Percentiles rank a stretch among this genome's conserved stretches.
Conservation (phyloP, 2,329 filamentous ascomycete genomes). For the Sphaceloma murrayae region DNA sequence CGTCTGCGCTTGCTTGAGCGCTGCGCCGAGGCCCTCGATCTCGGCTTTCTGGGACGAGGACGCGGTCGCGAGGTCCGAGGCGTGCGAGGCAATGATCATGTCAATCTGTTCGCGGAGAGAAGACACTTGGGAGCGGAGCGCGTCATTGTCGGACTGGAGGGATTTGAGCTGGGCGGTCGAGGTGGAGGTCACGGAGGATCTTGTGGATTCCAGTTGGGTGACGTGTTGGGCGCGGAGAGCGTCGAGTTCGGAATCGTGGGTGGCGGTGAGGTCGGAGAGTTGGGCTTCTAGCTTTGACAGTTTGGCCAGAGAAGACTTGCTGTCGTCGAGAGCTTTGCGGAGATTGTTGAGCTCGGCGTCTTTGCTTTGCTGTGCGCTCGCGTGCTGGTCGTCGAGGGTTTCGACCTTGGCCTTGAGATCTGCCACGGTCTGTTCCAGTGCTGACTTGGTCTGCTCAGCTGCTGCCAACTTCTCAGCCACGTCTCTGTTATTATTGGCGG, state of each 20-base stretch:
- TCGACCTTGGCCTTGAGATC: too few relatives aligned
- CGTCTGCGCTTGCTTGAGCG: slow-evolving; percentile 2
- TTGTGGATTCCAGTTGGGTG: too few relatives aligned
- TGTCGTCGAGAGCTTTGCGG: not conserved
- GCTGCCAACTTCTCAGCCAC: too few relatives aligned
- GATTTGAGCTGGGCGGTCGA: slow-evolving; percentile 2
- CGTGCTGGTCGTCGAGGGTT: too few relatives aligned
- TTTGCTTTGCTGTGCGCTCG: not conserved
- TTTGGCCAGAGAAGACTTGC: not conserved
- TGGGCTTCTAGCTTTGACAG: not conserved
- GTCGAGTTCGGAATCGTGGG: slow-evolving; percentile 1
- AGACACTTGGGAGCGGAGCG: slow-evolving; percentile 10
- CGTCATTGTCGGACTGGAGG: slow-evolving; percentile 11
- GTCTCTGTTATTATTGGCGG: too few relatives aligned
- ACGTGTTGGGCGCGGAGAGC: not conserved
- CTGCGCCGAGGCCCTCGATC: not conserved
- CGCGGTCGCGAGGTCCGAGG: not conserved
- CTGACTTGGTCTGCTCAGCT: too few relatives aligned
- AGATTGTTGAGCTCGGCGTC: not conserved
- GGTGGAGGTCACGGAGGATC: too few relatives aligned
- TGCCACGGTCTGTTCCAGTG: not conserved
- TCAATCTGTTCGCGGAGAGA: slow-evolving; percentile 14
- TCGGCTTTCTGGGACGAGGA: not conserved
- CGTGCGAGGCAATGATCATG: slow-evolving; percentile 12
- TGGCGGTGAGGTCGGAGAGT: not conserved